A percentile compares a stretch with the other conserved stretches of the same genome.
These are phyloP conservation scores for Metschnikowia koreensis DNA, from an alignment of 805 yeast species.

Conservation along the genomic window DNA sequence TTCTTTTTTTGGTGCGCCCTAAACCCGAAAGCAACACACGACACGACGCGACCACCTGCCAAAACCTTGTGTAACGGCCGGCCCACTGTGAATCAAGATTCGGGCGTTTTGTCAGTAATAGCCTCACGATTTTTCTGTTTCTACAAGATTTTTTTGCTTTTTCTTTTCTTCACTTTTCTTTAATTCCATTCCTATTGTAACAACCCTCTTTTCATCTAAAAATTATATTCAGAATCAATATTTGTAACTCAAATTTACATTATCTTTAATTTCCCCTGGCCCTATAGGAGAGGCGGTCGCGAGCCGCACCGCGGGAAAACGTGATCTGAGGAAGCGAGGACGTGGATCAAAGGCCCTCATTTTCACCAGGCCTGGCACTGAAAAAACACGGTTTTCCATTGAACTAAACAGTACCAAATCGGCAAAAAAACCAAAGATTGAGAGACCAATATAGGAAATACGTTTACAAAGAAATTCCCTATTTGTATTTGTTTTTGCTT, in stretches of 20 bases:
- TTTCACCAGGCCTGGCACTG: too few species aligned
- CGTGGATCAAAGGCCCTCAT: slow-evolving; percentile 1
- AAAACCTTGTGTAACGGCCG: background rate
- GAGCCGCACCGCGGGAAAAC: slow-evolving; percentile 3
- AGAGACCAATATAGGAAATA: too few species aligned
- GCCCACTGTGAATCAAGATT: background rate
- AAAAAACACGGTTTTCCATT: background rate
- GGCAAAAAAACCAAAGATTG: too few species aligned
- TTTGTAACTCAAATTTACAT: too few species aligned
- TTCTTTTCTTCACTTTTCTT: too few species aligned
- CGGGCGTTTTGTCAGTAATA: background rate
- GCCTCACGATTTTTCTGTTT: background rate
- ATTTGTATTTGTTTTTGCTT: background rate
- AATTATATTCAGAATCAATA: too few species aligned
- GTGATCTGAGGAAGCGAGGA: slow-evolving; percentile 1
- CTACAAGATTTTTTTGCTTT: background rate
- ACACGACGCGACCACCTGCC: background rate
- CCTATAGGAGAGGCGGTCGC: too few species aligned
- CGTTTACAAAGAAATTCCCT: background rate
- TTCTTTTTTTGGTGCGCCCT: too few species aligned
- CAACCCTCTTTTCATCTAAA: background rate
- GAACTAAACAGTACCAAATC: too few species aligned
- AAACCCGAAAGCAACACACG: background rate
- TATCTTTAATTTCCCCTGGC: too few species aligned
- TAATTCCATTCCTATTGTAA: background rate